These are phyloP conservation scores for Ramaria sp. DNA, from an alignment of 768 basidiomycete species.

Conservation along the genomic window DNA sequence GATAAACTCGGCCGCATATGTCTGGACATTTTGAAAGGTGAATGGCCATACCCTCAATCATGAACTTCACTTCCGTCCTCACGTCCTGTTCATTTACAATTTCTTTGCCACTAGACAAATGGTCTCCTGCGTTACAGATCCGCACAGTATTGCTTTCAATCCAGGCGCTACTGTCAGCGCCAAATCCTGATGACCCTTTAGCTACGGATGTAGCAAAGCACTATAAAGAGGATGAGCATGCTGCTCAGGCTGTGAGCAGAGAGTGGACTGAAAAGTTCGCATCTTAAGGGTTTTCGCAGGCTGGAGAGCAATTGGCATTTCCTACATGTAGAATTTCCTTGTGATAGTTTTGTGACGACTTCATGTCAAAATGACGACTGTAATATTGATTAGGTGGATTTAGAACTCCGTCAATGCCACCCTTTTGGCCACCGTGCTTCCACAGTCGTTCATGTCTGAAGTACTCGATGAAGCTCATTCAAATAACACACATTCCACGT, in stretches of 20 bases:
- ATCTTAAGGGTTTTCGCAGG: neutral
- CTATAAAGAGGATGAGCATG: slow-evolving; percentile 95
- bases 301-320: neutral
- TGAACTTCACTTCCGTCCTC: neutral
- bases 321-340: slow-evolving; percentile 3
- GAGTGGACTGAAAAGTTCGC: slow-evolving; percentile 97
- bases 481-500: neutral
- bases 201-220: slow-evolving; percentile 95
- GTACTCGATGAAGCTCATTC: neutral
- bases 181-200: slow-evolving; percentile 93
- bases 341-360: neutral
- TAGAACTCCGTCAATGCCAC: neutral
- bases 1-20: slow-evolving; percentile 99
- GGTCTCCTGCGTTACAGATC: slow-evolving; percentile 98
- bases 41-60: slow-evolving; percentile 11
- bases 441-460: neutral
- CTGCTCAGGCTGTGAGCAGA: slow-evolving; percentile 81
- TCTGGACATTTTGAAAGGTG: slow-evolving; percentile 94
- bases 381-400: too few species aligned
- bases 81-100: neutral
- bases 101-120: slow-evolving; percentile 63
- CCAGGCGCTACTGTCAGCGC: slow-evolving; percentile 92
- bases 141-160: slow-evolving; percentile 94
- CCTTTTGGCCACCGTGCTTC: neutral
- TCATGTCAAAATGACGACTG: neutral